A percentile compares a stretch with the other conserved stretches of the same genome.
Conservation (phyloP, 495 filamentous ascomycete species). For the Aspergillus baeticus region DNA sequence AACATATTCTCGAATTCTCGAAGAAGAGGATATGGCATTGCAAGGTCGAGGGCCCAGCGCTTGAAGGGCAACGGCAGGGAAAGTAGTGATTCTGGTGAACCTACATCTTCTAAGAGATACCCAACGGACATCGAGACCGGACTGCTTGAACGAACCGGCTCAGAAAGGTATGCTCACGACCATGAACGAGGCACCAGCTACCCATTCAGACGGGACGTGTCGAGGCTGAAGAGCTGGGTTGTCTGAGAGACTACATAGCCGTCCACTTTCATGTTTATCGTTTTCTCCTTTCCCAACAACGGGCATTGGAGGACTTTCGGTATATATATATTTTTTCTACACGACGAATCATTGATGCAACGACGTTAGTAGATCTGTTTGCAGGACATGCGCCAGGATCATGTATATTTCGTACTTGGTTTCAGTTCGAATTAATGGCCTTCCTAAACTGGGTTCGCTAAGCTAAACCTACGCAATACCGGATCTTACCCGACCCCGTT, state of each 20-base stretch:
- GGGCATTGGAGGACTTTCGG: no score
- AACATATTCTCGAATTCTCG: slow-evolving; percentile 17
- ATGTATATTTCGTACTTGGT: neutral
- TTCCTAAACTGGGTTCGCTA: neutral
- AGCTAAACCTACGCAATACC: neutral
- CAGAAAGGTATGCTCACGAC: slow-evolving; percentile 11
- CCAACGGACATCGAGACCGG: slow-evolving; percentile 16
- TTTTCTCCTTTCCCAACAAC: neutral
- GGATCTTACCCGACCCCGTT: neutral
- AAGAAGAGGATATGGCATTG: slow-evolving; percentile 20
- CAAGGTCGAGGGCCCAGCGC: slow-evolving; percentile 19
- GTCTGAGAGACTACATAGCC: slow-evolving; percentile 3
- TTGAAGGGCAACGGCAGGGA: slow-evolving; percentile 1
- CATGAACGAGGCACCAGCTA: slow-evolving; percentile 13
- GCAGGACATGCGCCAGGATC: neutral
- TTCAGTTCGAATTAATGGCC: neutral
- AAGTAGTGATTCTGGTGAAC: slow-evolving; percentile 1
- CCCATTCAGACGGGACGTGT: slow-evolving; percentile 14
- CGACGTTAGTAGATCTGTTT: no score
- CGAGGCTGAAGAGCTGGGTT: slow-evolving; percentile 22
- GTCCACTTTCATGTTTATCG: neutral
- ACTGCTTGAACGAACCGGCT: slow-evolving; percentile 5
- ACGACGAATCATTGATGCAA: neutral
- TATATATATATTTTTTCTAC: neutral
- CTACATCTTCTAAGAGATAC: slow-evolving; percentile 10